These are phyloP conservation scores for Eimeria praecox DNA, from an alignment of 169 alveolate genomes.

Conservation along the genomic window DNA sequence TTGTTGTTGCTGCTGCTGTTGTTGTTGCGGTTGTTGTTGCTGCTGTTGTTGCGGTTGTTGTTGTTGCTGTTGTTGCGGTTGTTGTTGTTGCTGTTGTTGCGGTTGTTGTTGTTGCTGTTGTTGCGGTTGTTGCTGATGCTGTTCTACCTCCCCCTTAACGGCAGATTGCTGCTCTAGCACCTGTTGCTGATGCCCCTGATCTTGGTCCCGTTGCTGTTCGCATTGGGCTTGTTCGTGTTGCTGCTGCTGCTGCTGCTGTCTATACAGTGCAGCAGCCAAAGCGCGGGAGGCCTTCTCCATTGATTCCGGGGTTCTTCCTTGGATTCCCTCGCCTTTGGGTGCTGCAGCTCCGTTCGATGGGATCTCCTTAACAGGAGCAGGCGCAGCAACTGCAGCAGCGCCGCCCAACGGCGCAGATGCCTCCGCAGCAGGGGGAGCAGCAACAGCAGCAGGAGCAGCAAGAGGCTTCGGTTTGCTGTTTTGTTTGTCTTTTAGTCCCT, in stretches of 20 bases:
- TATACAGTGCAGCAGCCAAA: not conserved
- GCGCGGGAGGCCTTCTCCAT: conserved; percentile 9
- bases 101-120: not conserved
- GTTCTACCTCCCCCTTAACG: not conserved
- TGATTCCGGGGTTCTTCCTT: not conserved
- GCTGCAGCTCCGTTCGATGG: not conserved
- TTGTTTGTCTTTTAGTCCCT: conserved; percentile 16
- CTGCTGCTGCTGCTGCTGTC: conserved; percentile 53
- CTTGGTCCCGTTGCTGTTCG: not conserved
- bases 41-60: not conserved
- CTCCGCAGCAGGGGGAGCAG: not conserved
- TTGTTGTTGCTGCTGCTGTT: not conserved
- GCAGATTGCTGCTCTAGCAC: not conserved
- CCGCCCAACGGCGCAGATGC: not conserved
- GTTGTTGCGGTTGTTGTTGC: not conserved
- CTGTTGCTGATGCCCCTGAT: not conserved
- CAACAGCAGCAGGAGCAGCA: conserved; percentile 16
- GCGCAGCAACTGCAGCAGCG: conserved; percentile 19
- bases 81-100: not conserved
- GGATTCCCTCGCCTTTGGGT: not conserved
- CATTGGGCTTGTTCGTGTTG: conserved; percentile 7
- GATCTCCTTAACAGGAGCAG: not conserved
- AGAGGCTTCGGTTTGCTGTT: not conserved
- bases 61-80: not conserved
- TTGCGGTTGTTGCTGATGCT: not conserved